Base-by-base conservation (phyloP, 106 monocot genomes). In the Hemerocallis citrina region DNA sequence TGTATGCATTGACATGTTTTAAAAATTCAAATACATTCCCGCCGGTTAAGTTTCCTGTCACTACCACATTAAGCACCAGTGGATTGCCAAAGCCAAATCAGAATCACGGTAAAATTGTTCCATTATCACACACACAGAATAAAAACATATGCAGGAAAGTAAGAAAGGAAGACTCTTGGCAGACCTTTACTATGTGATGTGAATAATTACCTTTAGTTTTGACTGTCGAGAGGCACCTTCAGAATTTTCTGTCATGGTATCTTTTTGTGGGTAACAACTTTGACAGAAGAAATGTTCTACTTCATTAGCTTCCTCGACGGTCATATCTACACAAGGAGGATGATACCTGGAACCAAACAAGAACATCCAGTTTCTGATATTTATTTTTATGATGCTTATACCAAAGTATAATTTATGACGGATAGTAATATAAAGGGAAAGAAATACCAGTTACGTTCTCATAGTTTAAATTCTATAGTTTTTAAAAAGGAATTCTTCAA, bases 261-360 rank as follows among this genome's bases (percentile, higher is more conserved):
- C 73, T 33, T 78, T 73, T 45, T 66, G 50, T 33, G 78, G 38
- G 14, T 72, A 38, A 55, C 78, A 78, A 41, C 37, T 52, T 56
- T 78, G 62, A 57, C 78, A 78, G 52, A 78, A 63, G 49, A 78
- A 78, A 56, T 73, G 78, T 23, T 78, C 78, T 31, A 78, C 46
- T 63, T 68, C 73, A 48, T 78, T 78, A 47, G 78, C 78, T 25
- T 78, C 73, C 27, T 73, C 71, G 8, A 64, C 55, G 15, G 72
- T 68, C 78, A 78, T 56, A 21, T 68, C 73, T 58, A 78, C 41
- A 40, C 78, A 78, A 48, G 55, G 23, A 63, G 78, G 78, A 57
- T 78, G 78, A 28, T 63, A 78, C 78, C 78, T 78, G 63, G 27
- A 73, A 58, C 31, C 23, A 27, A 50, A 10, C 17, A 27, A 7